Conservation (phyloP, 2,329 filamentous ascomycete species). For the Phialophora tarda region DNA sequence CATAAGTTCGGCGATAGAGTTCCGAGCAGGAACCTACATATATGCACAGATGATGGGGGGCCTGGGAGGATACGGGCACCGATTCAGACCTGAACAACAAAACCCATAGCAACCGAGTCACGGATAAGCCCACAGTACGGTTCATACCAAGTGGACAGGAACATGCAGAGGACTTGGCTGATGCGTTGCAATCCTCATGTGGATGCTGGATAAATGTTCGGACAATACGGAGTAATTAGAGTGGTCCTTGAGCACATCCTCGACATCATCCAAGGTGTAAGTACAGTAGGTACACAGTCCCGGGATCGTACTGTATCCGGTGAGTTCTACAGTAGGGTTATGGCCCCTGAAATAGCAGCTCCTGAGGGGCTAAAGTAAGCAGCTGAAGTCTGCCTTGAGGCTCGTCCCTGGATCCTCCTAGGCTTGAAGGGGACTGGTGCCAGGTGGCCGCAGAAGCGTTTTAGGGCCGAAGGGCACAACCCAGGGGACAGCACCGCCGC, state of each 20-base stretch:
- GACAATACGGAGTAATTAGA: not conserved
- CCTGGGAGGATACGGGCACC: not conserved
- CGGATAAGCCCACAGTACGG: not conserved
- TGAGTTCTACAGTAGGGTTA: not conserved
- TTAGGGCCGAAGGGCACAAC: constrained; percentile 10
- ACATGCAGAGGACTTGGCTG: not conserved
- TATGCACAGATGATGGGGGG: not conserved
- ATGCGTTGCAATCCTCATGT: not conserved
- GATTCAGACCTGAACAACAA: not conserved
- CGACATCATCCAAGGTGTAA: not conserved
- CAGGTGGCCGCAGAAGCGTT: not conserved
- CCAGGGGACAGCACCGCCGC: constrained; percentile 21
- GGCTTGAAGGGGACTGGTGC: not conserved
- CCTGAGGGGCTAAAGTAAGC: constrained; percentile 1
- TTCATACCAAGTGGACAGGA: not conserved
- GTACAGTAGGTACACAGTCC: not conserved
- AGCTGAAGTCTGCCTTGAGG: constrained; percentile 8
- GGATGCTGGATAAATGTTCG: not conserved
- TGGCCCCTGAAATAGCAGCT: constrained; percentile 1
- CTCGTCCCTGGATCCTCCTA: not conserved
- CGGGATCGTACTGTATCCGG: too few relatives aligned
- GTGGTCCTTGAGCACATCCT: not conserved
- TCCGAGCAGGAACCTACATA: not conserved
- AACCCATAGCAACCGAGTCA: not conserved
- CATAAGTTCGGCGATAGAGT: not conserved